Conservation (phyloP, 2,329 filamentous ascomycete genomes). For the Knufia petricola region DNA sequence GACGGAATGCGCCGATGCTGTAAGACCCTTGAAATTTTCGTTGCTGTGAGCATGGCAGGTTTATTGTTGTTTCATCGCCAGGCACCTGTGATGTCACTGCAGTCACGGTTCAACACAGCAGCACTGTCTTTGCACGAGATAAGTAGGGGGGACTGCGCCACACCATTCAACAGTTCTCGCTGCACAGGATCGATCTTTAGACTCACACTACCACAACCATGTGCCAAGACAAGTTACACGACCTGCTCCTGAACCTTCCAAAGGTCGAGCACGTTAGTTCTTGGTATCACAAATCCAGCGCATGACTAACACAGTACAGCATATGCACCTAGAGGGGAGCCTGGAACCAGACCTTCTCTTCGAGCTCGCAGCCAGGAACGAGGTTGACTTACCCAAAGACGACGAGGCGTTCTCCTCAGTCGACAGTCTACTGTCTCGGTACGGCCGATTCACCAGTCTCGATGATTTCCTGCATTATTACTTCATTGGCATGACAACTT, state of each 20-base stretch:
- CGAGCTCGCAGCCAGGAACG: constrained; percentile 56
- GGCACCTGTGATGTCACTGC: not conserved
- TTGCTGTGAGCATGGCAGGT: not conserved
- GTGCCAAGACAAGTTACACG: constrained; percentile 48
- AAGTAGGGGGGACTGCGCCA: no score
- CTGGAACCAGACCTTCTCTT: constrained; percentile 63
- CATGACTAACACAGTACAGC: no score
- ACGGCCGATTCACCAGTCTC: constrained; percentile 58
- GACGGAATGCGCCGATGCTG: not conserved
- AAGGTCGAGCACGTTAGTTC: no score
- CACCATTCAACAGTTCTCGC: no score
- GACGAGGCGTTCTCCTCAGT: constrained; percentile 56
- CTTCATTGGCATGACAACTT: constrained; percentile 65
- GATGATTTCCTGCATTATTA: constrained; percentile 70
- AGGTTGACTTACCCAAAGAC: constrained; percentile 48
- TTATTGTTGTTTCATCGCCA: not conserved
- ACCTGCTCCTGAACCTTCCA: constrained; percentile 56
- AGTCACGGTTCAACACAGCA: no score
- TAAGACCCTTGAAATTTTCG: not conserved
- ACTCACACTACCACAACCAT: constrained; percentile 29
- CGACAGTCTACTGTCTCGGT: constrained; percentile 51
- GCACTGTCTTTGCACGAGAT: no score
- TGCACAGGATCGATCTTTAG: not conserved
- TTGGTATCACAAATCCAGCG: no score
- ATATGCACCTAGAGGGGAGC: constrained; percentile 67